Base-by-base conservation (phyloP, 2,329 filamentous ascomycete genomes). In the Coniella vitis region DNA sequence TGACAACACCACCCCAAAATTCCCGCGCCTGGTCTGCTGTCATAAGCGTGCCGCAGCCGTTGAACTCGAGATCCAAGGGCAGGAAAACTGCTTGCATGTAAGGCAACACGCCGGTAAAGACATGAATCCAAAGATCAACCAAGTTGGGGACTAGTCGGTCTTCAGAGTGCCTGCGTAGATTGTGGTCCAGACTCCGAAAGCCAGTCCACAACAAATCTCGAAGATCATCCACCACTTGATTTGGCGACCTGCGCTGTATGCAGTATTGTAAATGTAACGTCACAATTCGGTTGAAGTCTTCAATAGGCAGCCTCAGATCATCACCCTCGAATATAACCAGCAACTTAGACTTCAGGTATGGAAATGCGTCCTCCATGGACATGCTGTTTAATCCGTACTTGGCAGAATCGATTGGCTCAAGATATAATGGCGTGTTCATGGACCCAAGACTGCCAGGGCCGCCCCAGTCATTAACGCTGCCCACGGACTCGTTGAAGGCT, bases 51-150 rank as follows among this genome's bases (percentile, higher is more conserved):
- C 93, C 93, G 40, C 79, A 78, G 5, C 91, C 93, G 46, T 88
- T 84, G 63, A 98, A 95, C 63, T 98, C 93, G 10, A 95, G 78
- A 61, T 98, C 93, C 1, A 98, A 71, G 0, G 90, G 93, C 2
- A 98, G 71, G 62, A 98, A 96, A 1, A 96, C 90, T 1, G 91
- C 90, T 69, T 97, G 91, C 59, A 98, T 83, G 61, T 95, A 97
- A 0, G 93, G 93, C 4, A 97, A 69, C 34, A 97, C 87, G 7
- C 81, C 86, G 3, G 89, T 91, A 60, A 96, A 96, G 0, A 93
- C 90, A 40, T 93, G 83, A 51, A 94, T 80, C 93, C 93, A 98
- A 61, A 96, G 83, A 62, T 95, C 89, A 2, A 96, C 91, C 1
- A 98, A 74, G 48, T 89, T 83, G 0, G 89, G 87, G 19, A 97